Base-by-base conservation (phyloP, 805 yeast species). In the Nakazawaea populi region DNA sequence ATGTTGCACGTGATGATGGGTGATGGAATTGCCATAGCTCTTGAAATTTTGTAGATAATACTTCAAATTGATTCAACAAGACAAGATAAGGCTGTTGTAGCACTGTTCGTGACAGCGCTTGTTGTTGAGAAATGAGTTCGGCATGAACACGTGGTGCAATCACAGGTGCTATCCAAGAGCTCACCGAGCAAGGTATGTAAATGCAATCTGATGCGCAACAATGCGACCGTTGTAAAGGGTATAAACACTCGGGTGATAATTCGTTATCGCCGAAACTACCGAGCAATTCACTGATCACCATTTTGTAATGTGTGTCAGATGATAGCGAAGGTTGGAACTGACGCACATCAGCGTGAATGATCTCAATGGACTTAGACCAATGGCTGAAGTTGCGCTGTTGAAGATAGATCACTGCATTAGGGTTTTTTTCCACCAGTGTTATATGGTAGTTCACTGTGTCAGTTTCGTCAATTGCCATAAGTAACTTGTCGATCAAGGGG, bases 251-350 rank as follows among this genome's bases (percentile, higher is more conserved):
- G 0, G 98, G 97, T 7, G 88, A 76, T 14, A 89, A 72, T 62
- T 91, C 97, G 65, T 91, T 92, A 64, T 95, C 92, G 4, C 96
- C 97, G 68, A 92, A 87, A 12, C 96, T 87, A 5, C 97, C 97
- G 30, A 91, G 65, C 6, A 92, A 69, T 63, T 91, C 97, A 42
- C 95, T 85, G 1, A 92, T 74, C 7, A 90, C 76, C 42, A 91
- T 59, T 60, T 87, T 76, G 51, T 76, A 73, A 14, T 70, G 68
- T 10, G 61, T 54, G 6, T 37, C 10, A 52, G 30, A 14, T 18
- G 24, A 18, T 18, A 3, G 24, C 24, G 24, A 18, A 11, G 8
- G 11, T 45, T 9, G 4, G 40, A n/a, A 79, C 2, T 59, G 54
- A 14, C 94, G 68, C 65, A 83, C 77, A 64, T 91, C 96, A 4